Conservation (phyloP, 192 early-diverging fungal genomes). For the Podila epigama region DNA sequence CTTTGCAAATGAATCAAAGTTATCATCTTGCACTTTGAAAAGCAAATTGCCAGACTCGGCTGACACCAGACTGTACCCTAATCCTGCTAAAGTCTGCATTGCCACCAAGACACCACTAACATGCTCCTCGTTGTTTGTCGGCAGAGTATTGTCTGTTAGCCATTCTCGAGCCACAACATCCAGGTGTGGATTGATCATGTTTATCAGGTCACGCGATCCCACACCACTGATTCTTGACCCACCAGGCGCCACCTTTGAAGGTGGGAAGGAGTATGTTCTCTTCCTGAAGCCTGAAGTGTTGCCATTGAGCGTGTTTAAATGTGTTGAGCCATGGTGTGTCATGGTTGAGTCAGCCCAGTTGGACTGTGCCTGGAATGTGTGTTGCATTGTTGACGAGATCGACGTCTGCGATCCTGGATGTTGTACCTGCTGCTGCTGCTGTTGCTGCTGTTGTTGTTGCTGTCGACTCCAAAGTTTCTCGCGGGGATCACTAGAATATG, state of each 20-base stretch:
- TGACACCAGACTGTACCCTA: constrained; percentile 36
- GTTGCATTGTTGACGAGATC: not conserved
- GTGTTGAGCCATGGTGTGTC: constrained; percentile 10
- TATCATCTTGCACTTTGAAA: constrained; percentile 58
- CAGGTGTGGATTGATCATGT: constrained; percentile 43
- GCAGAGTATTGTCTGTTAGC: constrained; percentile 2
- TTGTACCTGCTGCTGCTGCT: not conserved
- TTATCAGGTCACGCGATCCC: constrained; percentile 21
- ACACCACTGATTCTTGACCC: constrained; percentile 4
- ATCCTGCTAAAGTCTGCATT: constrained; percentile 42
- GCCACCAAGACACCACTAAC: constrained; percentile 14
- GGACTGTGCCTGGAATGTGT: not conserved
- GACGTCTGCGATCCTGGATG: not conserved
- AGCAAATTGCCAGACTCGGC: constrained; percentile 42
- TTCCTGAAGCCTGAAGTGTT: constrained; percentile 5
- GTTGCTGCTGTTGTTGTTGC: not conserved
- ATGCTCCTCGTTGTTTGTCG: constrained; percentile 13
- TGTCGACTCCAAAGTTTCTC: not conserved
- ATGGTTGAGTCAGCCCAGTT: constrained; percentile 8
- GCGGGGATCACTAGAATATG: not conserved
- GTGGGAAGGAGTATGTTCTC: constrained; percentile 50
- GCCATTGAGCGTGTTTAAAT: not conserved
- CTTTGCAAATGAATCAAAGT: constrained; percentile 38
- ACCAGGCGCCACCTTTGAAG: constrained; percentile 8
- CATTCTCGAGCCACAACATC: constrained; percentile 38